Evolutionary conservation across 495 filamentous ascomycete species (phyloP).

Genomic region (Hypoxylon intermedium): DNA sequence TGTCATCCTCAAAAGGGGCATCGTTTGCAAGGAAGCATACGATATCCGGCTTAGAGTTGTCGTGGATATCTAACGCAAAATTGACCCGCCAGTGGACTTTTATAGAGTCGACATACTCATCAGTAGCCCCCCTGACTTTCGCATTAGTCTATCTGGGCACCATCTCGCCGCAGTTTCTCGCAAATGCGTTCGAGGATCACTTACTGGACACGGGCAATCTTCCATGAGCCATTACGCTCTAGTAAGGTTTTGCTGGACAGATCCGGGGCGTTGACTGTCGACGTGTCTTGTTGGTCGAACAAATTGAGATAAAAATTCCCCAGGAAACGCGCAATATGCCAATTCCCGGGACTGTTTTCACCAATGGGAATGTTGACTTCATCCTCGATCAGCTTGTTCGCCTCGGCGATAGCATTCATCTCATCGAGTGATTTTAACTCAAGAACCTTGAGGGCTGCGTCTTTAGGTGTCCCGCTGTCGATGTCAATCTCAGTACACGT

Average conservation of each 20-base stretch:
- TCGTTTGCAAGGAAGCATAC: slow-evolving; percentile 6
- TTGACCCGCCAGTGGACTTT: slow-evolving; percentile 1
- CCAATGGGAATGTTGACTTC: neutral
- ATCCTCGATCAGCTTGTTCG: neutral
- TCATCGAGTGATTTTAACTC: slow-evolving; percentile 1
- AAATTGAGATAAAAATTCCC: neutral
- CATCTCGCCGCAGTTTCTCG: neutral
- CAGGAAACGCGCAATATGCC: neutral
- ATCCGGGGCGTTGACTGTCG: slow-evolving; percentile 4
- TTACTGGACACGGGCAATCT: neutral
- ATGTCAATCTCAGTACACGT: slow-evolving; percentile 1
- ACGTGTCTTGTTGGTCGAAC: slow-evolving; percentile 1
- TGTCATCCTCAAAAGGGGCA: slow-evolving; percentile 1
- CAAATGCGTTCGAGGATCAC: neutral
- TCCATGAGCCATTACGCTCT: slow-evolving; percentile 2
- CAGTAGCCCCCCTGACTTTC: neutral
- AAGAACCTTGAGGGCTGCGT: neutral
- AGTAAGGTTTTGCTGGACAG: neutral
- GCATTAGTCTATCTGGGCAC: neutral
- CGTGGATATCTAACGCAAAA: slow-evolving; percentile 2
- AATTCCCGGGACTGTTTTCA: slow-evolving; percentile 3
- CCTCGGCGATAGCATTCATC: neutral
- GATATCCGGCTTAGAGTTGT: slow-evolving; percentile 6
- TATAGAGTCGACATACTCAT: neutral
- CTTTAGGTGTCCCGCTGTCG: slow-evolving; percentile 2